Conservation (phyloP, 352 stramenopile genomes). For the Blastocystis sp. region DNA sequence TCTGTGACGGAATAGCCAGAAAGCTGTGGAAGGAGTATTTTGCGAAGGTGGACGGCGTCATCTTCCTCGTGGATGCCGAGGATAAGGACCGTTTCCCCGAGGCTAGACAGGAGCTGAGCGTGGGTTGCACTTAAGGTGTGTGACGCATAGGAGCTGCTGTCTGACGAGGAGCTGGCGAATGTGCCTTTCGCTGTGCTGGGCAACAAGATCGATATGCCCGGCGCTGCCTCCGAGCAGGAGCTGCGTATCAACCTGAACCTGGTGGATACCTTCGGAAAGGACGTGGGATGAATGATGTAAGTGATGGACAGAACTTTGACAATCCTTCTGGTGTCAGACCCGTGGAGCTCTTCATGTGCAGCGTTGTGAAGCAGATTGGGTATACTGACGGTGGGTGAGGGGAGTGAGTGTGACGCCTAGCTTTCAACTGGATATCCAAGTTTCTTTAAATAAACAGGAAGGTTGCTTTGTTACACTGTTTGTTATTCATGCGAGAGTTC, state of each 20-base stretch:
- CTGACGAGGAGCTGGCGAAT: conserved; percentile 91
- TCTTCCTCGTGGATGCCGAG: conserved; percentile 97
- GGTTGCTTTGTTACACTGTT: neutral
- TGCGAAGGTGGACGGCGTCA: conserved; percentile 94
- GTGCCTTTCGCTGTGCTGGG: conserved; percentile 97
- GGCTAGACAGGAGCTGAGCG: conserved; percentile 87
- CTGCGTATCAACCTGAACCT: conserved; percentile 88
- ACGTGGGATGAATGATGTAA: conserved; percentile 72
- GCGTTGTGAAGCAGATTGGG: conserved; percentile 85
- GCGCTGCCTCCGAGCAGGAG: conserved; percentile 94
- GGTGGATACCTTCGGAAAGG: conserved; percentile 97
- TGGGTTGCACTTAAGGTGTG: neutral
- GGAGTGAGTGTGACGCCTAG: neutral
- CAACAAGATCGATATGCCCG: conserved; percentile 99
- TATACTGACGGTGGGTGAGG: neutral
- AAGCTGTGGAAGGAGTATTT: conserved; percentile 99
- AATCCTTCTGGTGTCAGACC: conserved; percentile 74
- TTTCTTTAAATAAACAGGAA: conserved; percentile 48
- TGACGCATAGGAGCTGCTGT: conserved; percentile 80
- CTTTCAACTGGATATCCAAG: conserved; percentile 48
- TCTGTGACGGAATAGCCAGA: conserved; percentile 74
- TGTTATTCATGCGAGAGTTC: neutral
- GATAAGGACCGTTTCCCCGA: conserved; percentile 96
- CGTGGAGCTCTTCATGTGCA: conserved; percentile 99
- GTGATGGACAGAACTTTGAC: conserved; percentile 70